These are phyloP conservation scores for Millerozyma acaciae DNA, from an alignment of 805 yeast species.

Conservation along the genomic window DNA sequence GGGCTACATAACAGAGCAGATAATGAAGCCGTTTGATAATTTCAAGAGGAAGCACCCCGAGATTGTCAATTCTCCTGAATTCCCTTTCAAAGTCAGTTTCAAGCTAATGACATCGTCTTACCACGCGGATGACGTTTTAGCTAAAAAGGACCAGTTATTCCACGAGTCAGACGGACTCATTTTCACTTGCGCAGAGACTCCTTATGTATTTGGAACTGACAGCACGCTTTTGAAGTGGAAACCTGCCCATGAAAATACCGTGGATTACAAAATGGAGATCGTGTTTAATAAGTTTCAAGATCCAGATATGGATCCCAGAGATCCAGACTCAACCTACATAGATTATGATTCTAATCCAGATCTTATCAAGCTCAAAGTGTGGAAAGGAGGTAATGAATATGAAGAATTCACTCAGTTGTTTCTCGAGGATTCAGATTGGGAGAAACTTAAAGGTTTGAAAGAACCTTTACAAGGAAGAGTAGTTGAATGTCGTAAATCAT, in stretches of 20 bases:
- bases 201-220: constrained; percentile 88
- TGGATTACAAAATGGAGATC: constrained; percentile 75
- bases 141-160: constrained; percentile 65
- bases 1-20: constrained; percentile 78
- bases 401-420: constrained; percentile 63
- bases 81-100: constrained; percentile 83
- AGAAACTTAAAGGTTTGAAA: constrained; percentile 55
- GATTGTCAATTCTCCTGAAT: constrained; percentile 54
- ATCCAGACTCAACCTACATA: constrained; percentile 65
- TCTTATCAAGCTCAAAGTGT: constrained; percentile 57
- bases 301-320: constrained; percentile 60
- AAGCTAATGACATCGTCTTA: constrained; percentile 86
- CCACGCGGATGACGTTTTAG: constrained; percentile 70
- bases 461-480: constrained; percentile 89
- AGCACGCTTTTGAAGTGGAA: constrained; percentile 89
- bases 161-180: constrained; percentile 94
- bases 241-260: constrained; percentile 91
- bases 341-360: constrained; percentile 81
- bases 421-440: constrained; percentile 76
- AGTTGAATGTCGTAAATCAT: constrained; percentile 75
- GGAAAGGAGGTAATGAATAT: constrained; percentile 71
- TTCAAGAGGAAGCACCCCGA: constrained; percentile 69
- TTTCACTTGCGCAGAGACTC: constrained; percentile 85
- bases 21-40: constrained; percentile 77
- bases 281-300: constrained; percentile 58